A percentile compares a stretch with the other conserved stretches of the same genome.
phyloP scores from a whole-genome alignment of 495 filamentous ascomycete species.

The Glarea lozoyensis region DNA sequence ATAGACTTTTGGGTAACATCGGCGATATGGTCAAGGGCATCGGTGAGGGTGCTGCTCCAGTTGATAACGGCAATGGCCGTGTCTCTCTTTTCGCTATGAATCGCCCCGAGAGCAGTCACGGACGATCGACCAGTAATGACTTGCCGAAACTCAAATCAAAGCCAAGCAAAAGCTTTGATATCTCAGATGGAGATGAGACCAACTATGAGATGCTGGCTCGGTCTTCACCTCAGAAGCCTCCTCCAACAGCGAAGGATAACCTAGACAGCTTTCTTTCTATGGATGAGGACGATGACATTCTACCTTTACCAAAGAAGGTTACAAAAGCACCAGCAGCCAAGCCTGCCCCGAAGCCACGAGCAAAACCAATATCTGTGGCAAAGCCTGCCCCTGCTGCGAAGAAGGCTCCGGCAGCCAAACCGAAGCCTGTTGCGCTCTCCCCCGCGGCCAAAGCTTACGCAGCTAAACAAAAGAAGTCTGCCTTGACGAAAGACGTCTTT shows the following conservation, averaged over 20 bases:
- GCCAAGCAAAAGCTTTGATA: conserved; percentile 41
- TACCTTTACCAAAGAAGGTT: conserved; percentile 24
- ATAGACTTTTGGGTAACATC: conserved; percentile 74
- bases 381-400: conserved; percentile 22
- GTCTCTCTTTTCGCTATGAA: conserved; percentile 62
- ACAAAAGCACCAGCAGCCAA: conserved; percentile 21
- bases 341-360: conserved; percentile 4
- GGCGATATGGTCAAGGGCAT: conserved; percentile 89
- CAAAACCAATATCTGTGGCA: conserved; percentile 18
- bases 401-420: conserved; percentile 22
- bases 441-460: conserved; percentile 80
- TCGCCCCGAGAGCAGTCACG: conserved; percentile 51
- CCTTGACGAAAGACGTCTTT: conserved; percentile 23
- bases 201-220: conserved; percentile 77
- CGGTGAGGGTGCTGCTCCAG: conserved; percentile 34
- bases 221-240: conserved; percentile 39
- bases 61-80: conserved; percentile 38
- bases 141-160: conserved; percentile 40
- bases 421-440: conserved; percentile 47
- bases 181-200: conserved; percentile 67
- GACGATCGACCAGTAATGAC: conserved; percentile 24
- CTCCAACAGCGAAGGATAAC: conserved; percentile 42
- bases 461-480: conserved; percentile 53
- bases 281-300: conserved; percentile 43
- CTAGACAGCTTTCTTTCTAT: conserved; percentile 55